These are phyloP conservation scores for Cystobasidium tubakii DNA, from an alignment of 768 basidiomycete species.

Conservation along the genomic window DNA sequence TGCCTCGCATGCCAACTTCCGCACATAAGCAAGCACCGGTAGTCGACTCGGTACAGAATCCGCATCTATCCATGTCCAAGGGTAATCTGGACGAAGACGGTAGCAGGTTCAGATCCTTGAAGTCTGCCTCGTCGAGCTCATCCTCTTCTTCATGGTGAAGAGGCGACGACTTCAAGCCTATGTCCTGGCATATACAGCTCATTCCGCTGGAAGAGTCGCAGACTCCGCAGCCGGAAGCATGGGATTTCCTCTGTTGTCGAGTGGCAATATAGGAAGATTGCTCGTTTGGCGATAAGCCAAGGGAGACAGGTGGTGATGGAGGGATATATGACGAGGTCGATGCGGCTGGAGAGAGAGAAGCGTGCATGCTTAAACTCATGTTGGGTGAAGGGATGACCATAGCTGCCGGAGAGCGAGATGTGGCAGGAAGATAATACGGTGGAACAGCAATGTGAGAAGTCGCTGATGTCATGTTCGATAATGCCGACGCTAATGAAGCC, in stretches of 20 bases:
- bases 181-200: slow-evolving; percentile 22
- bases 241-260: background rate
- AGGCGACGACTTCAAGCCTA: background rate
- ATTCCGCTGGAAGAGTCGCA: background rate
- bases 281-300: background rate
- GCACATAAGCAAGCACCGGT: slow-evolving; percentile 6
- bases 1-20: background rate
- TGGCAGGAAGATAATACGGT: background rate
- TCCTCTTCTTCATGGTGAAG: background rate
- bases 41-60: slow-evolving; percentile 10
- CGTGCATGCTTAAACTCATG: background rate
- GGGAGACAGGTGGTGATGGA: slow-evolving; percentile 12
- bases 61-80: background rate
- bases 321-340: slow-evolving; percentile 22
- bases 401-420: slow-evolving; percentile 10
- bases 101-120: background rate
- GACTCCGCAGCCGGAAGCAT: slow-evolving; percentile 1
- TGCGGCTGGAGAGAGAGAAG: background rate
- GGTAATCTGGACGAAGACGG: background rate
- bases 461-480: background rate
- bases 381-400: background rate
- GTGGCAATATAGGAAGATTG: background rate
- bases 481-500: background rate
- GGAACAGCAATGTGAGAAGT: background rate
- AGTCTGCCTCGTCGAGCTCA: background rate